Evolutionary conservation across 2,329 filamentous ascomycete genomes (phyloP), one percentile per base, ranked within the genome.

Genomic region (Didymella arachidicola): DNA sequence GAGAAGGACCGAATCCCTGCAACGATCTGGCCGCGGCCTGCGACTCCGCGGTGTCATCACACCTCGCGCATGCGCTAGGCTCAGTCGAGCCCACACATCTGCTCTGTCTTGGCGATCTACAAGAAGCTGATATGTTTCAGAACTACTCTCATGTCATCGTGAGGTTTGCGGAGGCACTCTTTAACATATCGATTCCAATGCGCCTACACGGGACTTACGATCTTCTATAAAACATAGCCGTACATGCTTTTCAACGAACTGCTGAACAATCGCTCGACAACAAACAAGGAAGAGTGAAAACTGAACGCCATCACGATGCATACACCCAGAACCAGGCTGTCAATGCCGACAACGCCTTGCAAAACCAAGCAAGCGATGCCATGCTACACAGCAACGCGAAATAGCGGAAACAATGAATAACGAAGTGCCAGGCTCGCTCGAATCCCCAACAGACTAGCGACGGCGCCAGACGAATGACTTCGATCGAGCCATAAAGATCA

Each of bases 1-100:
- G 61, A 51, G 42, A 57, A 30, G 38, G 51, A 48, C 36, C 47
- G 36, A 57, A 64, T 61, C 65, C 62, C 60, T 64, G 62, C 36
- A 29, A 42, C 43, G 38, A 53, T 56, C 51, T 4, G 30, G 12
- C 46, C 22, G 29, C 32, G 34, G 46, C 45, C 46, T 46, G n/a
- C 14, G 32, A 14, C 32, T n/a, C 16, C 71, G 59, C 70, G 67
- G 68, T 69, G 69, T 73, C 71, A 39, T 38, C 32, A 48, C 46
- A 39, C 34, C 36, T 39, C 46, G 51, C 30, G 50, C 34, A 29
- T 7, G 25, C 34, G 42, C 47, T 59, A 39, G 36, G 32, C 44
- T 50, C 27, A 25, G 36, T 54, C 7, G 7, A 43, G 43, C 29
- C 18, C 27, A 48, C 43, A 27, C 43, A 43, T 47, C 27, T 29